Evolutionary conservation across 179 eudicot genomes (phyloP).

Genomic region (Gypsophila paniculata): DNA sequence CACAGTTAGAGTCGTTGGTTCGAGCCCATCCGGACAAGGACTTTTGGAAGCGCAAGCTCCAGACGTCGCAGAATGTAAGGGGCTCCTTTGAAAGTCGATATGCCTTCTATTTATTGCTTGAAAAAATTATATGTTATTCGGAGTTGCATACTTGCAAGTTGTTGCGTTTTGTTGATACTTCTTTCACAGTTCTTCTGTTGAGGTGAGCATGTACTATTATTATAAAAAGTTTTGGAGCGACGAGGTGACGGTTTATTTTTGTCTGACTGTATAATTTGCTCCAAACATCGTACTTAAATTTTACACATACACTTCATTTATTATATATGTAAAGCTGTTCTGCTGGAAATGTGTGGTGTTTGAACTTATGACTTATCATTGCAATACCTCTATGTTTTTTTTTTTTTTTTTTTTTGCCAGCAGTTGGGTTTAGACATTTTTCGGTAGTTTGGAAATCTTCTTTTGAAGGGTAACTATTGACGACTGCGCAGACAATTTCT

Average conservation of each 20-base stretch:
- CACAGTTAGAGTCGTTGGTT: conserved; percentile 35
- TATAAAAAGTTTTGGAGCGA: conserved; percentile 26
- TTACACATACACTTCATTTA: neutral
- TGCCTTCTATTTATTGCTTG: conserved; percentile 16
- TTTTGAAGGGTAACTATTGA: no score
- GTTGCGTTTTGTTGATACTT: conserved; percentile 22
- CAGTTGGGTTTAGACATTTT: no score
- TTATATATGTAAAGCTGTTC: no score
- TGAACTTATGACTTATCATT: no score
- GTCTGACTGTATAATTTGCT: conserved; percentile 47
- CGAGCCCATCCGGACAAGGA: conserved; percentile 43
- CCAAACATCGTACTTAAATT: conserved; percentile 32
- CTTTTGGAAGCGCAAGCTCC: conserved; percentile 62
- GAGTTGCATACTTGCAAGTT: conserved; percentile 10
- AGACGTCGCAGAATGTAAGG: conserved; percentile 65
- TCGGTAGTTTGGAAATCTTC: no score
- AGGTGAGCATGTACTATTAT: conserved; percentile 35
- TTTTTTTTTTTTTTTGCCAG: no score
- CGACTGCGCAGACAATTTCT: no score
- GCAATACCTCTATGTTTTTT: no score
- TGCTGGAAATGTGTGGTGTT: neutral
- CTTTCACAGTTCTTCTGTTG: conserved; percentile 18
- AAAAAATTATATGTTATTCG: conserved; percentile 26
- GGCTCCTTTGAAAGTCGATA: conserved; percentile 39
- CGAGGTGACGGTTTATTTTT: conserved; percentile 29